Evolutionary conservation across 129 eudicot genomes (phyloP), one percentile per base, ranked within the genome.

Genomic region (Glebionis coronaria): DNA sequence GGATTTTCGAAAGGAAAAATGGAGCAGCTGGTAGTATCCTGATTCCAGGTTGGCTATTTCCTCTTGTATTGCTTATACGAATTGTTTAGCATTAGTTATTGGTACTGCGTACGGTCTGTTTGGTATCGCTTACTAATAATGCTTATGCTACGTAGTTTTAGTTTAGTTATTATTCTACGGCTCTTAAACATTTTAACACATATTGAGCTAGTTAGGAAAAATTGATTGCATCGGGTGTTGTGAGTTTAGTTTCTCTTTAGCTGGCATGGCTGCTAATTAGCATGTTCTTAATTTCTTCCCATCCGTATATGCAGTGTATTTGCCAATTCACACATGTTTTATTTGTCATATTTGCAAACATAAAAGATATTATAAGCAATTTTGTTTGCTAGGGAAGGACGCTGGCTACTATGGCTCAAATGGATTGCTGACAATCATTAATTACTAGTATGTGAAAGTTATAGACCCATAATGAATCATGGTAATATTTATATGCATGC

Each of bases 11-110:
- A 87, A 73, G 95, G 95, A 59, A 87, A 80, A 81, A 87, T 87
- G 80, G 97, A n/a, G n/a, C n/a, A 87, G 80, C 86, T 91, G 23
- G 93, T 95, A 50, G 95, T 91, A 72, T 91, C 97, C 52, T 84
- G 87, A 60, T 91, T 91, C 78, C 97, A n/a, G n/a, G n/a, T n/a
- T n/a, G n/a, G n/a, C n/a, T n/a, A n/a, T n/a, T n/a, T n/a, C n/a
- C n/a, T n/a, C 49, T 27, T 18, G 21, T 71, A 16, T 61, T 61
- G 28, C 16, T 19, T 71, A 13, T n/a, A n/a, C n/a, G n/a, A n/a
- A n/a, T n/a, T n/a, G n/a, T n/a, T n/a, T n/a, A n/a, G n/a, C n/a
- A n/a, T n/a, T n/a, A n/a, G n/a, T n/a, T n/a, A n/a, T n/a, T n/a
- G n/a, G n/a, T n/a, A n/a, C n/a, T n/a, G n/a, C n/a, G n/a, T n/a